Evolutionary conservation across 2,329 filamentous ascomycete genomes (phyloP), one percentile per base, ranked within the genome.

Genomic region (Neofusicoccum umdonicola): DNA sequence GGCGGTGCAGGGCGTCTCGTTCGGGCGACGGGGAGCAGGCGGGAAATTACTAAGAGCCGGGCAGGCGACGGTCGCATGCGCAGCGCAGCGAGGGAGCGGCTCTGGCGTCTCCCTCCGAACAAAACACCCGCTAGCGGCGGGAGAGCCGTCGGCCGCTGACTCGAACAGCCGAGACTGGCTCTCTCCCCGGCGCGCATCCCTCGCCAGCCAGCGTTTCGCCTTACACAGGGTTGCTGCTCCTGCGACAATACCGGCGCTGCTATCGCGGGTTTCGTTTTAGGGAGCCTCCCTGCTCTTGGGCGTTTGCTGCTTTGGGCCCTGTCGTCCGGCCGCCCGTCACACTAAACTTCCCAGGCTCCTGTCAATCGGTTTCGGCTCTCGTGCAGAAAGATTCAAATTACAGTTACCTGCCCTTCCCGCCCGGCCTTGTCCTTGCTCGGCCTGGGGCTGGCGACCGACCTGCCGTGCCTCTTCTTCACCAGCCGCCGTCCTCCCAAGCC

Each of bases 51-150:
- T 22, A 22, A 22, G 22, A 22, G 22, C 3, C 3, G 22, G 22
- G 22, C 22, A 22, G 22, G 22, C 22, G 22, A 22, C 22, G 3
- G 22, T 22, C 22, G 22, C 19, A 19, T 19, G 19, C 19, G 19
- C 19, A 19, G 19, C 19, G 19, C 22, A 22, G 22, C 22, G 35
- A 27, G 22, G 37, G 51, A 48, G 45, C 19, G 13, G 42, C 42
- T 45, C 42, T 17, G 17, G 42, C n/a, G 42, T 37, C 50, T 22
- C n/a, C 34, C 35, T 4, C 12, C 19, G 54, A 58, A 58, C 54
- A 58, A 58, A 58, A 44, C 54, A 22, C 54, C n/a, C 54, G 54
- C 39, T 58, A 45, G 54, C 54, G 54, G 54, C 54, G 54, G 54
- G 54, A 58, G 54, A 58, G 54, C 54, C 54, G 54, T 58, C 27